Evolutionary conservation across 73 alveolate species (phyloP).

Genomic region (Paramecium sexaurelia): DNA sequence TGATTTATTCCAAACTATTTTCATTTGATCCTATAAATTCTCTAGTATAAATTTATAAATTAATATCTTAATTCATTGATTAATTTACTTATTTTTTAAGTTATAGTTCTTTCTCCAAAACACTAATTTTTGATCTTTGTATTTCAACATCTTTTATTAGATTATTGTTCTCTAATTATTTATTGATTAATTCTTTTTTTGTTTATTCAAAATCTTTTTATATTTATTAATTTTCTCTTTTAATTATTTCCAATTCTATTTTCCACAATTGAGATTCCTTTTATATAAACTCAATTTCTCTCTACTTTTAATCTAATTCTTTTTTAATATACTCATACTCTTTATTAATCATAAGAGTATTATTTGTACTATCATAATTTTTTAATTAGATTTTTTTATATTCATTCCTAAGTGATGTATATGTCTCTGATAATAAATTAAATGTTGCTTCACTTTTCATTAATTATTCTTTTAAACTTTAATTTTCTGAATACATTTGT

Average conservation of each 20-base stretch:
- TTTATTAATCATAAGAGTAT: not conserved
- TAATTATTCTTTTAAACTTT: not conserved
- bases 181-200: not conserved
- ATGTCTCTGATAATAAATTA: slow-evolving; percentile 6
- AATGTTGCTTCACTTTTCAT: slow-evolving; percentile 9
- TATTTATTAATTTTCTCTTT: not conserved
- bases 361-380: not conserved
- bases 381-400: not conserved
- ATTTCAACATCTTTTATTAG: not conserved
- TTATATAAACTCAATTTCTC: not conserved
- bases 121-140: not conserved
- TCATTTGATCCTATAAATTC: not conserved
- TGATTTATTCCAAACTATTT: not conserved
- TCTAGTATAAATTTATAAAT: not conserved
- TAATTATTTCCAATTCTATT: not conserved
- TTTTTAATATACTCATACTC: not conserved
- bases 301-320: not conserved
- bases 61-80: not conserved
- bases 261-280: not conserved
- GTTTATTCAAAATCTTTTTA: not conserved
- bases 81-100: not conserved
- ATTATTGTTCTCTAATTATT: not conserved
- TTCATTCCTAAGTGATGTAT: not conserved
- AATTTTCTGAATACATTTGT: not conserved
- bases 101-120: not conserved